Evolutionary conservation across 257 asterid species (phyloP), one percentile per base, ranked within the genome.

Genomic region (Ilex aquifolium): DNA sequence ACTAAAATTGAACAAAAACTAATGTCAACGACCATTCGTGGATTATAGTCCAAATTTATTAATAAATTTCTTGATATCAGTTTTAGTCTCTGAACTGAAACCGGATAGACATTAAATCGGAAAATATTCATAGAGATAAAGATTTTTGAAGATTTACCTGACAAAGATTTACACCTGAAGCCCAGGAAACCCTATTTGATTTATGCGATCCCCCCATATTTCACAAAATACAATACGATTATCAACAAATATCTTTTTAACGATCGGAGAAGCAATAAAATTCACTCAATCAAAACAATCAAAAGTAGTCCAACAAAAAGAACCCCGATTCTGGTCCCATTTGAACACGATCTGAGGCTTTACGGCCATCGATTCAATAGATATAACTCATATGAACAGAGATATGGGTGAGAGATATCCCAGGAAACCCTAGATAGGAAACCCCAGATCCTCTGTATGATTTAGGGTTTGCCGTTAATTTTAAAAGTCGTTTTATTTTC

Each of bases 131-230:
- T 11, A 36, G 59, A 59, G 60, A 40, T 15, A 30, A 44, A 4
- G 52, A 67, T 57, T 73, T 67, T 69, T 73, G 31, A 55, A 50
- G 62, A 65, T 76, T 59, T 87, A 92, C 97, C 99, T 92, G 99
- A 92, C 94, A 87, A 66, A 92, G 96, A 81, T 82, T 87, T 76
- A 76, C 90, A 82, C 85, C 97, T 66, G 97, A 74, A 63, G 99
- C 91, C 97, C 96, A 92, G 54, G 84, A 59, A 77, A 92, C 90
- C 81, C 79, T 82, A 82, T 89, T 89, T 76, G 93, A 80, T 79
- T 89, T 89, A 90, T 73, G 75, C 91, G 84, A 77, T 79, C 91
- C 76, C 87, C 95, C 77, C 97, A 92, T 92, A 66, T 75, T 85
- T 70, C 74, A 70, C 31, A 82, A 69, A 66, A 65, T 64, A 69